A percentile compares a stretch with the other conserved stretches of the same genome.
Conservation (phyloP, 2,329 filamentous ascomycete species). For the Xylariaceae sp. region DNA sequence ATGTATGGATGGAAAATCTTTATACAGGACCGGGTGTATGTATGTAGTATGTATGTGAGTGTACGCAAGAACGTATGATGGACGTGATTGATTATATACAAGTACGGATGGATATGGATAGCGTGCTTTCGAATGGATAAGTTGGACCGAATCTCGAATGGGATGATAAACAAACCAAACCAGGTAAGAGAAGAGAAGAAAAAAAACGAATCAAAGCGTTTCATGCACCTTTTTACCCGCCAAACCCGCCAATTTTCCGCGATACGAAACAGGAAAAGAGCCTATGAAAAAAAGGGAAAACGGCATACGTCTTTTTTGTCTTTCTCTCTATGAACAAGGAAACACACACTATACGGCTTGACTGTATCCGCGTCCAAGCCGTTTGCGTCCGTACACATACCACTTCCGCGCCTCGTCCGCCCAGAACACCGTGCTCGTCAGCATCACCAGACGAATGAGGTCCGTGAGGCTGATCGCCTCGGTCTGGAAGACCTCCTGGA, state of each 20-base stretch:
- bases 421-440: slow-evolving; percentile 93
- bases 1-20: background rate
- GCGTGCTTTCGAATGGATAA: too few relatives aligned
- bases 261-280: background rate
- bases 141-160: too few relatives aligned
- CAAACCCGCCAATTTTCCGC: background rate
- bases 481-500: slow-evolving; percentile 94
- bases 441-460: slow-evolving; percentile 62
- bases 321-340: too few relatives aligned
- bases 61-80: background rate
- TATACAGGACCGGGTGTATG: background rate
- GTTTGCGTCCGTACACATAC: slow-evolving; percentile 54
- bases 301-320: slow-evolving; percentile 5
- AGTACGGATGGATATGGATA: too few relatives aligned
- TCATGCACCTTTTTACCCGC: background rate
- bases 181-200: too few relatives aligned
- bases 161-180: too few relatives aligned
- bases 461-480: slow-evolving; percentile 74
- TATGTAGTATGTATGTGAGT: background rate
- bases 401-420: slow-evolving; percentile 88
- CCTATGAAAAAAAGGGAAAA: slow-evolving; percentile 1
- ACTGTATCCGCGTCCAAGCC: slow-evolving; percentile 58
- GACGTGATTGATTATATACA: too few relatives aligned
- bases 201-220: too few relatives aligned
- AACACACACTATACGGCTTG: slow-evolving; percentile 49